Conservation (phyloP, 768 basidiomycete genomes). For the Fistulinella prunicolor region DNA sequence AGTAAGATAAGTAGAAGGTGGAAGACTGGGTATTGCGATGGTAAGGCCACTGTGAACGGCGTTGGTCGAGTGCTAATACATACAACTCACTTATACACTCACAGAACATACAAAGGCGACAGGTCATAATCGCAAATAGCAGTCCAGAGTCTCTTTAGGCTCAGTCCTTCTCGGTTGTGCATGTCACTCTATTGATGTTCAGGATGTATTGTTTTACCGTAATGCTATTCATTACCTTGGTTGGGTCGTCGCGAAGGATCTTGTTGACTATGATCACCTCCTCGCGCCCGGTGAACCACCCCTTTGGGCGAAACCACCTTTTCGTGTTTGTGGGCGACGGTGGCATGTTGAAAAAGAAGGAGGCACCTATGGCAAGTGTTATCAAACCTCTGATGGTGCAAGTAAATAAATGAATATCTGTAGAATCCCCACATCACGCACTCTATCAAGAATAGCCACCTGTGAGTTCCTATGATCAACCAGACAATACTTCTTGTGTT, state of each 20-base stretch:
- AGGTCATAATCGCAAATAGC: conserved; percentile 60
- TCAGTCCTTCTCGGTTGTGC: conserved; percentile 66
- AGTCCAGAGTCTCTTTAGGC: conserved; percentile 46
- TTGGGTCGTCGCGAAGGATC: conserved; percentile 62
- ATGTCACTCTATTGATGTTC: conserved; percentile 39
- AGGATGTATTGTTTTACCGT: neutral
- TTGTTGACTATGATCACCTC: conserved; percentile 59
- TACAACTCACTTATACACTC: neutral
- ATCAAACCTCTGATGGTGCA: conserved; percentile 25
- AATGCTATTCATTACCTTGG: conserved; percentile 39
- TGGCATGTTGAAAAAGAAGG: conserved; percentile 58
- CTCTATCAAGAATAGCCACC: conserved; percentile 40
- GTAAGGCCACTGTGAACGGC: conserved; percentile 40
- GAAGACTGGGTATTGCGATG: conserved; percentile 47
- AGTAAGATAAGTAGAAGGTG: conserved; percentile 56
- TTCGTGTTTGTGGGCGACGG: conserved; percentile 59
- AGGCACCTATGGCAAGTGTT: conserved; percentile 50
- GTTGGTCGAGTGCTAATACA: neutral
- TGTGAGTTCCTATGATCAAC: neutral
- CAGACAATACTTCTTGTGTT: too few relatives aligned
- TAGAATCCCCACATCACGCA: too few relatives aligned
- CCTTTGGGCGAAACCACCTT: conserved; percentile 54
- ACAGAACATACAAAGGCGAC: conserved; percentile 64
- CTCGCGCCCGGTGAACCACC: conserved; percentile 65
- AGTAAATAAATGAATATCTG: neutral